Evolutionary conservation across 1,284 basidiomycete genomes (phyloP).

Genomic region (Ceratobasidium sp.): DNA sequence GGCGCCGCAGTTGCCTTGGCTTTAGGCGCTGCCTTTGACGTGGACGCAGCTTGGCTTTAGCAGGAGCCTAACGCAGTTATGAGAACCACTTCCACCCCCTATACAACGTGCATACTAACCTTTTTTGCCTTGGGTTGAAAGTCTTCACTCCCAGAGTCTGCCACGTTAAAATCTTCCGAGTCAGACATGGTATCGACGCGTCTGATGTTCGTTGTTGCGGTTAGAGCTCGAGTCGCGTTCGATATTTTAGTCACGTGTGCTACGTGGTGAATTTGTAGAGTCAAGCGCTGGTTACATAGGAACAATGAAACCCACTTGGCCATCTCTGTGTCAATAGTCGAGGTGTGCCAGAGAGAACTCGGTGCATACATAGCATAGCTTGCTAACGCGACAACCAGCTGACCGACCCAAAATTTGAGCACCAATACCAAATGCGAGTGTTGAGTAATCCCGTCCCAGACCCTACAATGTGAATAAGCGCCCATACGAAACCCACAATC

Average conservation of each 20-base stretch:
- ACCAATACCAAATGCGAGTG: too few relatives aligned
- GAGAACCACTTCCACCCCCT: not conserved
- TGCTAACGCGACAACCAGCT: too few relatives aligned
- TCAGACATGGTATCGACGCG: slow-evolving; percentile 23
- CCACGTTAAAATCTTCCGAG: slow-evolving; percentile 27
- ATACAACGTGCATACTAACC: not conserved
- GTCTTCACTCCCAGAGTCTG: slow-evolving; percentile 21
- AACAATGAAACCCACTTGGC: too few relatives aligned
- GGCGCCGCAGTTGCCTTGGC: slow-evolving; percentile 54
- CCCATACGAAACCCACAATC: not conserved
- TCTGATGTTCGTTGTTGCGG: slow-evolving; percentile 25
- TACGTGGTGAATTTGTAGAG: not conserved
- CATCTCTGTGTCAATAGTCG: too few relatives aligned
- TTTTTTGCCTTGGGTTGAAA: slow-evolving; percentile 29
- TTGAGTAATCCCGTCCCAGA: too few relatives aligned
- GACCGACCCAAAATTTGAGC: too few relatives aligned
- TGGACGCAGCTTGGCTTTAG: slow-evolving; percentile 46
- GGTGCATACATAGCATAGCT: too few relatives aligned
- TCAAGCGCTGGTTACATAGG: not conserved
- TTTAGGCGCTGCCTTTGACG: slow-evolving; percentile 52
- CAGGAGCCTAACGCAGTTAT: slow-evolving; percentile 13
- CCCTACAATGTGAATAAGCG: slow-evolving; percentile 27
- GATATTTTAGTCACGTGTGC: slow-evolving; percentile 17
- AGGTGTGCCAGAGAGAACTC: too few relatives aligned
- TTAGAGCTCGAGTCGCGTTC: slow-evolving; percentile 23